phyloP scores from a whole-genome alignment of 2,329 filamentous ascomycete genomes.

The Epichloe sp. region DNA sequence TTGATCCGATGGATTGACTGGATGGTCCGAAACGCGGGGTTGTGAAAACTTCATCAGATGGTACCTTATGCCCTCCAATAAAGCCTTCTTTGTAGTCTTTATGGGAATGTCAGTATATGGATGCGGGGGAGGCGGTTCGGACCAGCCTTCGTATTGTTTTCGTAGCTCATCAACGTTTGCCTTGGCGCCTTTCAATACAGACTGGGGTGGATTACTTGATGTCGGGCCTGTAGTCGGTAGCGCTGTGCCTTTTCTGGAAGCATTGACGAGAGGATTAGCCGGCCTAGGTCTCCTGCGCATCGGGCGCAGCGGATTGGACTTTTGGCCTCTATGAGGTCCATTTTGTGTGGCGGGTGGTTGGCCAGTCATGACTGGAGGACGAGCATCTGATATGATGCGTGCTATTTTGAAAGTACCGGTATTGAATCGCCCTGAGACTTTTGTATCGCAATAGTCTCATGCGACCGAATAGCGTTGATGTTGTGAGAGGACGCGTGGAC shows the following conservation, averaged over 20 bases:
- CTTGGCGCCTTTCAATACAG: constrained; percentile 16
- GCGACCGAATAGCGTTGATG: background rate
- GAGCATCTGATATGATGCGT: background rate
- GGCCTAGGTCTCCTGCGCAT: constrained; percentile 27
- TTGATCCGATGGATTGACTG: constrained; percentile 55
- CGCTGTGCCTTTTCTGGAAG: constrained; percentile 33
- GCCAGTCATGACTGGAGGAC: constrained; percentile 27
- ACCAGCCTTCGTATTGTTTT: constrained; percentile 43
- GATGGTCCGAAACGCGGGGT: constrained; percentile 42
- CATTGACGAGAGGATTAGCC: constrained; percentile 51
- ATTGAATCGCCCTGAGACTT: background rate
- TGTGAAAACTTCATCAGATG: constrained; percentile 74
- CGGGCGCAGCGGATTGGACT: constrained; percentile 25
- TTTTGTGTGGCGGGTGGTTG: constrained; percentile 23
- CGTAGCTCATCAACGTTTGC: constrained; percentile 29
- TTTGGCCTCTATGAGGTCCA: constrained; percentile 17
- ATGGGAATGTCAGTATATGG: constrained; percentile 50
- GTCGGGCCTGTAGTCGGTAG: constrained; percentile 11
- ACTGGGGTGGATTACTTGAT: constrained; percentile 10
- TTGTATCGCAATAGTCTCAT: background rate
- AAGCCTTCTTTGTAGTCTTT: constrained; percentile 67
- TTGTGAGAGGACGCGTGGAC: too few species aligned
- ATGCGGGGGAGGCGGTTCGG: constrained; percentile 34
- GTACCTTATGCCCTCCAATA: constrained; percentile 68
- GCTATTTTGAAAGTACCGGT: background rate